Percentiles rank a stretch among this genome's conserved stretches.
These are phyloP conservation scores for Rehmannia glutinosa DNA, from an alignment of 257 asterid species.

Conservation along the genomic window DNA sequence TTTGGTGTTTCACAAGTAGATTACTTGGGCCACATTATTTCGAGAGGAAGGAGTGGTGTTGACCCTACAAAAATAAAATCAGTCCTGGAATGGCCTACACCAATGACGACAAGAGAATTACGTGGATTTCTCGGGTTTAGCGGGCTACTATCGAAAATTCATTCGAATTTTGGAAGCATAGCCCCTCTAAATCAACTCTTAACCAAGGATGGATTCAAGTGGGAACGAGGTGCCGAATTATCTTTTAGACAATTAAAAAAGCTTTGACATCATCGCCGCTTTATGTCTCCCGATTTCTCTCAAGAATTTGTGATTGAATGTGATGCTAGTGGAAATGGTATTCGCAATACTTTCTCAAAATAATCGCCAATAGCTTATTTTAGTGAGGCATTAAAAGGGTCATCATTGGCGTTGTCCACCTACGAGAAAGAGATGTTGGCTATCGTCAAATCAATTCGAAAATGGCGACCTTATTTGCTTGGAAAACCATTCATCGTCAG, in stretches of 20 bases:
- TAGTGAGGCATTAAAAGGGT: neutral
- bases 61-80: neutral
- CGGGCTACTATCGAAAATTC: neutral
- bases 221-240: neutral
- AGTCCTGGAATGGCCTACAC: neutral
- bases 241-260: neutral
- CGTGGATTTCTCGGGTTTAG: neutral
- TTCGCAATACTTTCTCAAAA: neutral
- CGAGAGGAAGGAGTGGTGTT: neutral
- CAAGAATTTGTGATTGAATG: neutral
- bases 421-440: slow-evolving; percentile 6
- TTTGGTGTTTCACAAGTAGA: neutral
- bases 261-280: neutral
- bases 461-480: neutral
- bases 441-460: neutral
- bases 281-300: neutral
- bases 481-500: neutral
- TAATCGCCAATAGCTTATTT: neutral
- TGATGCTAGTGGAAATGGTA: slow-evolving; percentile 1
- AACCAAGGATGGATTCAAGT: neutral
- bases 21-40: slow-evolving; percentile 1
- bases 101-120: neutral
- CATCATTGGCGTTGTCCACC: neutral
- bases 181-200: neutral
- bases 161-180: neutral